phyloP scores from a whole-genome alignment of 345 rosid species.

The Moricandia arvensis region DNA sequence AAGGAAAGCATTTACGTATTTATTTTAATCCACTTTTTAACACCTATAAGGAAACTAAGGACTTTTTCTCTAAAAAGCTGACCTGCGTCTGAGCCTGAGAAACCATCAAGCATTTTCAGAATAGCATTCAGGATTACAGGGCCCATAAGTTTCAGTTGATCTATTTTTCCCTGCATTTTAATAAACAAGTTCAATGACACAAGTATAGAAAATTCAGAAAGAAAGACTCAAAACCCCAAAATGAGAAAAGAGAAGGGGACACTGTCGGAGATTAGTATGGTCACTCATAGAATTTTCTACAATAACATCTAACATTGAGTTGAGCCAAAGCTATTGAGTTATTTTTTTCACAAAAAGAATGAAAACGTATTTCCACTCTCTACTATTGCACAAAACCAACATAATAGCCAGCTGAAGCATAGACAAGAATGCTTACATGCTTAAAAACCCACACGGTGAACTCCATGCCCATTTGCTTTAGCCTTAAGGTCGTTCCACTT shows the following conservation, averaged over 20 bases:
- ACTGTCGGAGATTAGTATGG: neutral
- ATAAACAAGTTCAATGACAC: slow-evolving; percentile 25
- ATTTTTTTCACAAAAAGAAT: neutral
- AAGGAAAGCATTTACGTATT: slow-evolving; percentile 19
- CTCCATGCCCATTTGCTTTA: slow-evolving; percentile 98
- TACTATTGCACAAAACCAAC: slow-evolving; percentile 11
- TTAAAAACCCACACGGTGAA: slow-evolving; percentile 98
- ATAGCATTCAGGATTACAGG: slow-evolving; percentile 81
- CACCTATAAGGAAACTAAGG: neutral
- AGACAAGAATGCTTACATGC: slow-evolving; percentile 57
- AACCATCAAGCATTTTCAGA: slow-evolving; percentile 84
- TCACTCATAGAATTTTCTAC: neutral
- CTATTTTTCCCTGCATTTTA: slow-evolving; percentile 65
- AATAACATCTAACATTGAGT: slow-evolving; percentile 11
- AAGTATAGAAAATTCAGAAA: slow-evolving; percentile 13
- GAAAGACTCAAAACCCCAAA: neutral
- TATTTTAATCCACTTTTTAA: slow-evolving; percentile 14
- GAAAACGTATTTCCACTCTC: neutral
- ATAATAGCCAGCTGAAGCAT: slow-evolving; percentile 17
- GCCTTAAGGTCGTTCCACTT: slow-evolving; percentile 74
- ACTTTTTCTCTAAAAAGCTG: neutral
- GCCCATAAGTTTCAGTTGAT: slow-evolving; percentile 90
- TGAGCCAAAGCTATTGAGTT: slow-evolving; percentile 11
- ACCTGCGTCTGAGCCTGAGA: slow-evolving; percentile 76
- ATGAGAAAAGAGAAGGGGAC: neutral